Conservation (phyloP, 352 stramenopile genomes). For the Plasmopara viticola region DNA sequence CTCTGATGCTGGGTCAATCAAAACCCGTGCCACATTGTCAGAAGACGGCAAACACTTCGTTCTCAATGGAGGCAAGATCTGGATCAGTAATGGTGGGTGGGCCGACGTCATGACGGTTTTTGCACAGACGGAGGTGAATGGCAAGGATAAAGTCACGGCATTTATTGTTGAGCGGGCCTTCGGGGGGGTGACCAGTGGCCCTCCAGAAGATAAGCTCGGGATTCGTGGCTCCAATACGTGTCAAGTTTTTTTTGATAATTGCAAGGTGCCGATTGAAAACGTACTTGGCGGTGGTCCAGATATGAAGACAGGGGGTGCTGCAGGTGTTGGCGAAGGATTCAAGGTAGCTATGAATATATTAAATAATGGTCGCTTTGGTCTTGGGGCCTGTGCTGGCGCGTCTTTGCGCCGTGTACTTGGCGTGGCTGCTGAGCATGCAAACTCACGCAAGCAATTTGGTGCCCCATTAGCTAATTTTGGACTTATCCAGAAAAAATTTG, state of each 20-base stretch:
- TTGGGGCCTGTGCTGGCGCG: constrained; percentile 66
- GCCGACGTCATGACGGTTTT: constrained; percentile 97
- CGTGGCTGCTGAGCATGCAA: constrained; percentile 64
- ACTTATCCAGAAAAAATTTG: constrained; percentile 87
- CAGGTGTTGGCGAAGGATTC: constrained; percentile 85
- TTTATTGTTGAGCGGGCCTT: constrained; percentile 95
- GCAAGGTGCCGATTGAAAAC: constrained; percentile 90
- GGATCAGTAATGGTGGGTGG: constrained; percentile 96
- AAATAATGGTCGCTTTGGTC: constrained; percentile 90
- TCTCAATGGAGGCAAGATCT: constrained; percentile 94
- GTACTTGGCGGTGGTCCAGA: constrained; percentile 79
- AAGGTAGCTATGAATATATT: constrained; percentile 91
- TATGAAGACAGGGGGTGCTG: constrained; percentile 57
- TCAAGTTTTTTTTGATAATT: constrained; percentile 94
- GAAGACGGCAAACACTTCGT: constrained; percentile 89
- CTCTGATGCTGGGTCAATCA: constrained; percentile 85
- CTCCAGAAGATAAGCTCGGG: constrained; percentile 96
- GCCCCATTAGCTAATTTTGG: constrained; percentile 66
- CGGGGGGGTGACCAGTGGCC: constrained; percentile 88
- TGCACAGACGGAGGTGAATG: constrained; percentile 91
- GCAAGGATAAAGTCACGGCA: constrained; percentile 96
- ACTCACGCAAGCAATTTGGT: constrained; percentile 79
- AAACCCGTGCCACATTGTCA: constrained; percentile 85
- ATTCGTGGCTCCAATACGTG: constrained; percentile 96
- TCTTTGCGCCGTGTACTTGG: constrained; percentile 66